A percentile compares a stretch with the other conserved stretches of the same genome.
phyloP scores from a whole-genome alignment of 306 rosid genomes.

The Phaseolus lunatus region DNA sequence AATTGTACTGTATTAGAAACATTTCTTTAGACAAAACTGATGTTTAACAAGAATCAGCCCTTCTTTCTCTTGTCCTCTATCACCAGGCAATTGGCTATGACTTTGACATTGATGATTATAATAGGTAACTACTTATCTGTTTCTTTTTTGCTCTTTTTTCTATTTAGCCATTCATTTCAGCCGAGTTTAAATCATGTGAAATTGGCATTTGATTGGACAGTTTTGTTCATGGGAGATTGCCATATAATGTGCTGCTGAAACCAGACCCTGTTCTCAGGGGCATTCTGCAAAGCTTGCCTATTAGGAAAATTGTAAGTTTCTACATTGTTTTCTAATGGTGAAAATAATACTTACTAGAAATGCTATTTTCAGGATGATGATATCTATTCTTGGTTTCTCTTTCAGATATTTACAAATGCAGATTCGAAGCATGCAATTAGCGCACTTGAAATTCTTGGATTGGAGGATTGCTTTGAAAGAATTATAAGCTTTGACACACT shows the following conservation, averaged over 20 bases:
- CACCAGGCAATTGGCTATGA: constrained; percentile 79
- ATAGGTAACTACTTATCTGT: constrained; percentile 56
- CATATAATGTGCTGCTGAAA: constrained; percentile 63
- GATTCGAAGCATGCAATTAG: constrained; percentile 65
- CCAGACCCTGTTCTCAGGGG: constrained; percentile 78
- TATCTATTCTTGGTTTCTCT: constrained; percentile 8
- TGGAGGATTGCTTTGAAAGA: constrained; percentile 87
- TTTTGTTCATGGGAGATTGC: constrained; percentile 86
- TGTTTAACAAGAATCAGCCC: constrained; percentile 3
- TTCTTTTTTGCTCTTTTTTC: background rate
- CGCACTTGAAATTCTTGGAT: constrained; percentile 77
- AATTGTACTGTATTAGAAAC: background rate
- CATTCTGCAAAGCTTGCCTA: constrained; percentile 77
- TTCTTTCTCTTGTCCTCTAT: constrained; percentile 37
- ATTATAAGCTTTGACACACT: constrained; percentile 84
- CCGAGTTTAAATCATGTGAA: constrained; percentile 16
- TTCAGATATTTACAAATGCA: constrained; percentile 76
- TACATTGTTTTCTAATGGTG: background rate
- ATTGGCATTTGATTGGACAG: constrained; percentile 51
- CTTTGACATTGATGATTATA: constrained; percentile 72
- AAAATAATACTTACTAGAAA: background rate
- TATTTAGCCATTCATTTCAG: constrained; percentile 13
- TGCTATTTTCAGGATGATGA: background rate
- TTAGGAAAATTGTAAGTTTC: constrained; percentile 77
- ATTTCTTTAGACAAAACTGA: background rate